phyloP scores from a whole-genome alignment of 139 green algal genomes.

The Chlamydomonas incerta region DNA sequence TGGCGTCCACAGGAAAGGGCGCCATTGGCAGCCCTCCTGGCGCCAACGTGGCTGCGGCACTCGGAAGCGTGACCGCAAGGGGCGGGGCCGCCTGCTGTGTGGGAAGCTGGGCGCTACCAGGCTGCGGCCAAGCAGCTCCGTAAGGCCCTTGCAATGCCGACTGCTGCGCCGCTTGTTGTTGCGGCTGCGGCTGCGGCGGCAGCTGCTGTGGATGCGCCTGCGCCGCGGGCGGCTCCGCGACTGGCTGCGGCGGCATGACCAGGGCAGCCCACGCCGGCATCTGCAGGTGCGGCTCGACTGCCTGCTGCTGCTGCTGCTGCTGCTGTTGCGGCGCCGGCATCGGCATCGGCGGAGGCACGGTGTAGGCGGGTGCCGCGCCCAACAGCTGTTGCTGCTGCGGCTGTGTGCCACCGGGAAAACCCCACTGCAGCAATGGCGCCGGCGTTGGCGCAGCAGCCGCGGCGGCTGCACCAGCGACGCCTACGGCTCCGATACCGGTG shows the following conservation, averaged over 20 bases:
- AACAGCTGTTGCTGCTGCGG: neutral
- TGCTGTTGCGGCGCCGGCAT: neutral
- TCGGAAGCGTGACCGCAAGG: no score
- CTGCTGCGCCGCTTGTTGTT: neutral
- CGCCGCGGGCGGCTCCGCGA: neutral
- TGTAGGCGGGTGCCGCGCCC: neutral
- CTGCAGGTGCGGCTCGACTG: neutral
- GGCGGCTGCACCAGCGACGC: no score
- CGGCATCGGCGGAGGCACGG: neutral
- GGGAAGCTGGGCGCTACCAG: no score
- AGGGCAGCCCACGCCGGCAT: no score
- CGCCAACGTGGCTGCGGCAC: no score
- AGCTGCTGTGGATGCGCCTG: neutral
- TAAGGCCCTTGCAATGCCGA: neutral
- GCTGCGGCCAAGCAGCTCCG: no score
- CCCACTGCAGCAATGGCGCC: conserved; percentile 20
- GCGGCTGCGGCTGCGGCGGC: neutral
- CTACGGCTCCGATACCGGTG: no score
- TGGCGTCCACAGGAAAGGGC: no score
- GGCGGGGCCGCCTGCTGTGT: no score
- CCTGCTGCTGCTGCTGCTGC: neutral
- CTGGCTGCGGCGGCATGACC: neutral
- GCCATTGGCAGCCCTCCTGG: no score
- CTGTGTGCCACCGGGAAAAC: neutral
- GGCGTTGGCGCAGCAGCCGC: neutral